A percentile compares a stretch with the other conserved stretches of the same genome.
Evolutionary conservation across 2,329 filamentous ascomycete species (phyloP).

Genomic region (Arthrobotrys sphaeroides): DNA sequence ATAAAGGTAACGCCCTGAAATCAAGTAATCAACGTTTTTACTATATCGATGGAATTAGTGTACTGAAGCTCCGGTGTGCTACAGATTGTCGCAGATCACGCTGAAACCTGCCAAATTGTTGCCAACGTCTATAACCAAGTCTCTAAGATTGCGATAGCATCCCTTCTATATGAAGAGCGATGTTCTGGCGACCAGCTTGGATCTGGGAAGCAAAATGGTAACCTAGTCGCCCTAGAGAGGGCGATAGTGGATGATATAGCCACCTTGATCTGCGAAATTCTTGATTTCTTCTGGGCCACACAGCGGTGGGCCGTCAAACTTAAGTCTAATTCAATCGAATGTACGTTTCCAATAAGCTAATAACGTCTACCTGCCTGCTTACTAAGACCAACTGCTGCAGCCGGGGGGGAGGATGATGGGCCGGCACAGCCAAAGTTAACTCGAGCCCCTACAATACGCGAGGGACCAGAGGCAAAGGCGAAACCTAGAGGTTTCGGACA

Average conservation of each 20-base stretch:
- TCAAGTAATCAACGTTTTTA: not conserved
- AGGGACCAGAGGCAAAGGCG: not conserved
- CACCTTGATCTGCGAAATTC: conserved; percentile 4
- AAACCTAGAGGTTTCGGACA: not conserved
- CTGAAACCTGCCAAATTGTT: conserved; percentile 15
- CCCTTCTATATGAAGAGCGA: conserved; percentile 22
- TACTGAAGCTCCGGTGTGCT: not conserved
- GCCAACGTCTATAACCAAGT: conserved; percentile 9
- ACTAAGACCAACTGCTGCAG: not conserved
- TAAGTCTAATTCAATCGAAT: not conserved
- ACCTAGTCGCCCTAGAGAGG: not conserved
- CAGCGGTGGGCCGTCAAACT: conserved; percentile 4
- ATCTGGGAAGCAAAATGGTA: not conserved
- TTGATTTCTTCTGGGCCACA: conserved; percentile 30
- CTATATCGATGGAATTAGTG: not conserved
- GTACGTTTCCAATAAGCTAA: not conserved
- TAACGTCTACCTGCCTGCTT: not conserved
- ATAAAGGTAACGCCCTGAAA: conserved; percentile 1
- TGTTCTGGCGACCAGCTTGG: not conserved
- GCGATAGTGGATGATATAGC: conserved; percentile 8
- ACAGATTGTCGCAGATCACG: conserved; percentile 30
- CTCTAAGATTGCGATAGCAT: conserved; percentile 13
- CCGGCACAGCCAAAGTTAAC: not conserved
- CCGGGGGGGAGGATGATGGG: not conserved
- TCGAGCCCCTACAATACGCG: not conserved